Percentiles rank a stretch among this genome's conserved stretches.
phyloP scores from a whole-genome alignment of 441 rosid species.

The Arabidopsis hybrid region DNA sequence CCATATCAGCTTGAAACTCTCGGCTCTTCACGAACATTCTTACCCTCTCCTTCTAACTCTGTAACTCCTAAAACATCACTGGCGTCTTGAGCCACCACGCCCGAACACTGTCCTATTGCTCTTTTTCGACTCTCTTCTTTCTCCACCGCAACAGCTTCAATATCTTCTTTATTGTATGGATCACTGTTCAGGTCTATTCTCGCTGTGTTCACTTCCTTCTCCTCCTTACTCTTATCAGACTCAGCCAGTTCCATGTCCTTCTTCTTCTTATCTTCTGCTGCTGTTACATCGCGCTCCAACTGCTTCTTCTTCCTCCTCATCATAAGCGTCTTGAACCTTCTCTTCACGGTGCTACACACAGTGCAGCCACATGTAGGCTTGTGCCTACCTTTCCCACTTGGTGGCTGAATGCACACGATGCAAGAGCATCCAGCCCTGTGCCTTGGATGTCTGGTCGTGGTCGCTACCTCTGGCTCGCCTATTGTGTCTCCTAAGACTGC shows the following conservation, averaged over 20 bases:
- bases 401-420: conserved; percentile 98
- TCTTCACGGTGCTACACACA: conserved; percentile 92
- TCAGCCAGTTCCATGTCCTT: conserved; percentile 43
- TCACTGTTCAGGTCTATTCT: conserved; percentile 48
- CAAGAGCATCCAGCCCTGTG: conserved; percentile 94
- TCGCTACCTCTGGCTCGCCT: conserved; percentile 70
- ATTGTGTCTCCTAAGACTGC: conserved; percentile 76
- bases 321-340: conserved; percentile 93
- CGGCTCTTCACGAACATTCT: conserved; percentile 25
- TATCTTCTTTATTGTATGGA: conserved; percentile 44
- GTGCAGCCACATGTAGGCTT: conserved; percentile 78
- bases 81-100: conserved; percentile 20
- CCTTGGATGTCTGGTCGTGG: conserved; percentile 95
- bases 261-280: conserved; percentile 42
- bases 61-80: conserved; percentile 24
- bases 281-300: conserved; percentile 64
- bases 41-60: conserved; percentile 37
- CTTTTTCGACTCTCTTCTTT: conserved; percentile 23
- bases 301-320: conserved; percentile 80
- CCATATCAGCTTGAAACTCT: conserved; percentile 28
- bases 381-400: conserved; percentile 96
- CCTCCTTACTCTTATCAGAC: conserved; percentile 43
- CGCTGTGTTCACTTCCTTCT: conserved; percentile 47
- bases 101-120: conserved; percentile 30
- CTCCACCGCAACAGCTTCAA: conserved; percentile 29